A percentile compares a stretch with the other conserved stretches of the same genome.
phyloP scores from a whole-genome alignment of 148 eudicot species.

The Gaultheria prostrata region DNA sequence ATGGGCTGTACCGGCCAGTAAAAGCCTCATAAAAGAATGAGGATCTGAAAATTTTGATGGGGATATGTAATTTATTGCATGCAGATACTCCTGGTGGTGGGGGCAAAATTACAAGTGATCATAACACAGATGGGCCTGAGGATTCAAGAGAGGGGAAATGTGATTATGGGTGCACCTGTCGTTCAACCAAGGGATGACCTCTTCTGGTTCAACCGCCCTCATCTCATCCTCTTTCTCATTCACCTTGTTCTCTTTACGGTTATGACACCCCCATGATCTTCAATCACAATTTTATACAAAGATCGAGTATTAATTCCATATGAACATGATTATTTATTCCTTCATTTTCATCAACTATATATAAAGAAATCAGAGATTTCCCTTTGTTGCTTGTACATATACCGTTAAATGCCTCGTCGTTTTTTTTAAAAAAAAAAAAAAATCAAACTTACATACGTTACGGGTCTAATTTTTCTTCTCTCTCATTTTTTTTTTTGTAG shows the following conservation, averaged over 20 bases:
- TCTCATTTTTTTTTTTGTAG: constrained; percentile 11
- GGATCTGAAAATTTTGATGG: background rate
- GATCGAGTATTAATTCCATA: background rate
- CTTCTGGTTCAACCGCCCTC: constrained; percentile 53
- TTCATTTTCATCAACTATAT: background rate
- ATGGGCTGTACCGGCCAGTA: no score
- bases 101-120: constrained; percentile 60
- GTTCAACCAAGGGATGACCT: constrained; percentile 49
- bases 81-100: constrained; percentile 53
- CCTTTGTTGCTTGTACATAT: background rate
- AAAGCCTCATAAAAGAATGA: no score
- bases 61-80: constrained; percentile 14
- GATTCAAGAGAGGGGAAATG: constrained; percentile 49
- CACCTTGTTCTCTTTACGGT: constrained; percentile 50
- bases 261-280: background rate
- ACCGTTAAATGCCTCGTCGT: no score
- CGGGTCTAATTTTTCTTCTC: background rate
- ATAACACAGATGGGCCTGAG: constrained; percentile 55
- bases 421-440: no score
- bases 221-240: constrained; percentile 37
- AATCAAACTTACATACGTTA: background rate
- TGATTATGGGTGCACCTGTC: constrained; percentile 45
- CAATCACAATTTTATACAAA: background rate
- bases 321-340: background rate
- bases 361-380: no score